These are phyloP conservation scores for Saccharomycopsis malanga DNA, from an alignment of 805 yeast genomes.

Conservation along the genomic window DNA sequence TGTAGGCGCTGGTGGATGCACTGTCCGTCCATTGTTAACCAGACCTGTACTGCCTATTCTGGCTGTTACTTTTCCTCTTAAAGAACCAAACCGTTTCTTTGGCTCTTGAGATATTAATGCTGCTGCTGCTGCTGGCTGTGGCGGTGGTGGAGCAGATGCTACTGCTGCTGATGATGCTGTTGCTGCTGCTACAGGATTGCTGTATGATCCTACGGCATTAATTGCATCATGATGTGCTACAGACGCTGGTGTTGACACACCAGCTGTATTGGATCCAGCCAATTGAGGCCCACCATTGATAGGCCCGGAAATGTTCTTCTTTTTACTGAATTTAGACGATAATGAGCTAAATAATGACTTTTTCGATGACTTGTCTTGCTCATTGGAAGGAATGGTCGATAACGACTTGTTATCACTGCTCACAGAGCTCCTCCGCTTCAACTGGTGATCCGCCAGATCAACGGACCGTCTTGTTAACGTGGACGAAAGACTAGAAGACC, in stretches of 20 bases:
- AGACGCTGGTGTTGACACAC: neutral
- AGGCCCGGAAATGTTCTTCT: too few relatives aligned
- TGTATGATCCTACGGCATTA: too few relatives aligned
- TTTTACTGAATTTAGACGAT: slow-evolving; percentile 26
- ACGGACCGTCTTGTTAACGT: slow-evolving; percentile 14
- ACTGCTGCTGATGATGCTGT: neutral
- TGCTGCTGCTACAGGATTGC: neutral
- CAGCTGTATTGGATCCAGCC: too few relatives aligned
- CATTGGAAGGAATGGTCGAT: slow-evolving; percentile 1
- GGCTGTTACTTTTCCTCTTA: slow-evolving; percentile 21
- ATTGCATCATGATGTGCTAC: too few relatives aligned
- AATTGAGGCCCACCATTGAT: too few relatives aligned
- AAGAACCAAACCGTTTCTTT: slow-evolving; percentile 18
- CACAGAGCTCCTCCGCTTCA: slow-evolving; percentile 12
- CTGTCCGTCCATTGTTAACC: slow-evolving; percentile 10
- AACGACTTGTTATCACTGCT: slow-evolving; percentile 5
- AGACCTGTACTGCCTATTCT: slow-evolving; percentile 9
- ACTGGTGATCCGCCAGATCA: slow-evolving; percentile 4
- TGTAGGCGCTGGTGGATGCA: slow-evolving; percentile 18
- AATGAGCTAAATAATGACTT: slow-evolving; percentile 28
- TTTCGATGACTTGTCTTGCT: slow-evolving; percentile 11
- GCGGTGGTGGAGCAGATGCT: slow-evolving; percentile 3
- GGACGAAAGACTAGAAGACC: slow-evolving; percentile 18
- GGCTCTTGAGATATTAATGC: neutral
- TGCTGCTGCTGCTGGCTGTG: slow-evolving; percentile 1